phyloP scores from a whole-genome alignment of 2,329 filamentous ascomycete species.

The Spiromastix sp. region DNA sequence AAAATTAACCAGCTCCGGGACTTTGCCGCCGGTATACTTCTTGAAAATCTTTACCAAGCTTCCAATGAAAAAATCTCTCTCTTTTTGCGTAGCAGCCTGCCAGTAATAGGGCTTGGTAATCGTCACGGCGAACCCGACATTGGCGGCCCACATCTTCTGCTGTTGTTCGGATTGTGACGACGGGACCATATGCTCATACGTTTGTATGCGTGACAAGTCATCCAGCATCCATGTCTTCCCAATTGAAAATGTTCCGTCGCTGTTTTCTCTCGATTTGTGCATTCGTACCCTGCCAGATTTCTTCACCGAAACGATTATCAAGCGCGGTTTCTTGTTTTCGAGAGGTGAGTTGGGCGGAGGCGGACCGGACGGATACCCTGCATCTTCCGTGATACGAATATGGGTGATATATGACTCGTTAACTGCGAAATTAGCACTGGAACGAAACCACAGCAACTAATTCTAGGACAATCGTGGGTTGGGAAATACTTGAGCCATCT shows the following conservation, averaged over 20 bases:
- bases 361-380: constrained; percentile 68
- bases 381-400: constrained; percentile 82
- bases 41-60: constrained; percentile 92
- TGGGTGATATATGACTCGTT: constrained; percentile 99
- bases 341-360: constrained; percentile 67
- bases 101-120: constrained; percentile 95
- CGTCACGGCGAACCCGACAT: constrained; percentile 75
- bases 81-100: constrained; percentile 85
- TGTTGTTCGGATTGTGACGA: constrained; percentile 50
- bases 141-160: constrained; percentile 65
- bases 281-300: constrained; percentile 87
- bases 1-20: constrained; percentile 73
- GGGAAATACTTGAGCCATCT: constrained; percentile 67
- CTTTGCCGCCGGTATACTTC: constrained; percentile 84
- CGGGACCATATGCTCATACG: constrained; percentile 56
- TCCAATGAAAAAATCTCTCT: constrained; percentile 97
- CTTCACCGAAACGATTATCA: constrained; percentile 88
- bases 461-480: too few species aligned
- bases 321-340: constrained; percentile 72
- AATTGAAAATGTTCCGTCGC: constrained; percentile 88
- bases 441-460: too few species aligned
- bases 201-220: constrained; percentile 74
- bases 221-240: constrained; percentile 98
- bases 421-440: too few species aligned
- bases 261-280: constrained; percentile 95